Conservation (phyloP, 202 grass and related monocot species). For the Zizania palustris region DNA sequence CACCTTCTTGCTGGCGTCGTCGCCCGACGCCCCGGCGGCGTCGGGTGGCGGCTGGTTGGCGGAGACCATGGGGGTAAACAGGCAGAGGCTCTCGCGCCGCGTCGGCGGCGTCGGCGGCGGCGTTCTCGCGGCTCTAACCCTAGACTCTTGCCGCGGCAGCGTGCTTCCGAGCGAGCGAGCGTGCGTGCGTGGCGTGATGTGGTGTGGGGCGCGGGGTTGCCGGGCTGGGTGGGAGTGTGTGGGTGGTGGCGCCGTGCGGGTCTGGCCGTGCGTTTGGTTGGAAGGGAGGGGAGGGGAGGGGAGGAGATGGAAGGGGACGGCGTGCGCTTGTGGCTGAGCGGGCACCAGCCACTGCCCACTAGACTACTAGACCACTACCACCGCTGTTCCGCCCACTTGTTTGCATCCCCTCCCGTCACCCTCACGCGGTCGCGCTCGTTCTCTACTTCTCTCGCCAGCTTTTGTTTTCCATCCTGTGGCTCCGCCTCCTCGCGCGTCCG, state of each 20-base stretch:
- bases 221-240: conserved; percentile 40
- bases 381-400: conserved; percentile 39
- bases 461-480: conserved; percentile 24
- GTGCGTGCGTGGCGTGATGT: conserved; percentile 21
- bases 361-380: background rate
- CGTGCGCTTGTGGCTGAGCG: conserved; percentile 50
- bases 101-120: background rate
- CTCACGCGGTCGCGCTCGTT: conserved; percentile 33
- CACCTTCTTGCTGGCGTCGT: conserved; percentile 88
- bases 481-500: background rate
- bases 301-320: background rate
- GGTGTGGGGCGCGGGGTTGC: conserved; percentile 14
- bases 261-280: conserved; percentile 23
- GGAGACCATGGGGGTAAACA: conserved; percentile 59
- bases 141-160: conserved; percentile 8
- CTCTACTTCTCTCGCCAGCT: conserved; percentile 2
- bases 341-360: conserved; percentile 4
- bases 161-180: conserved; percentile 33
- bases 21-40: conserved; percentile 39
- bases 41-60: conserved; percentile 49
- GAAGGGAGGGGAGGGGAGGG: background rate
- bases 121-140: background rate
- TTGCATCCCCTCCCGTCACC: conserved; percentile 29
- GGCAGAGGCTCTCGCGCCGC: background rate
- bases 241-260: conserved; percentile 43